A percentile compares a stretch with the other conserved stretches of the same genome.
Evolutionary conservation across 78 protist genomes (phyloP).

Genomic region (Dictyostelium purpureum): DNA sequence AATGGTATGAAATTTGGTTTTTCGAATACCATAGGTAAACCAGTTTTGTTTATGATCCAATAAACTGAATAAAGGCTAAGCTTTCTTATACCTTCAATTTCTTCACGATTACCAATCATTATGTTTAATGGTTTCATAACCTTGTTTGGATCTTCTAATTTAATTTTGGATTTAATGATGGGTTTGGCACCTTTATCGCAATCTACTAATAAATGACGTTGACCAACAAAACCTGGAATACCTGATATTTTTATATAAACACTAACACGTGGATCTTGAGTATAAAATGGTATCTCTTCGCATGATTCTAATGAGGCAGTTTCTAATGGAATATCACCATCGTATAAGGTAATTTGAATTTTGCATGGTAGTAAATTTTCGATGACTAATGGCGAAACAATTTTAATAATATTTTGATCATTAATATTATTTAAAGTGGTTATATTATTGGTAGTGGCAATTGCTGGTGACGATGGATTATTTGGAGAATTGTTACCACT

Average conservation of each 20-base stretch:
- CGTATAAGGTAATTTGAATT: background rate
- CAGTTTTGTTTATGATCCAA: conserved; percentile 49
- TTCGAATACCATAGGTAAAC: conserved; percentile 37
- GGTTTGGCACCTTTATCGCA: conserved; percentile 19
- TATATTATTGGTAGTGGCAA: background rate
- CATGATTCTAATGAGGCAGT: background rate
- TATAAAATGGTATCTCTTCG: conserved; percentile 7
- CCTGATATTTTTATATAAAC: conserved; percentile 7
- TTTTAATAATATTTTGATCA: conserved; percentile 7
- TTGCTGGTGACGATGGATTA: background rate
- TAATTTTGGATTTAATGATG: background rate
- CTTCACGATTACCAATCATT: conserved; percentile 57
- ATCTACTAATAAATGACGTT: conserved; percentile 10
- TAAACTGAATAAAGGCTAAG: conserved; percentile 29
- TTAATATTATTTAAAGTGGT: background rate
- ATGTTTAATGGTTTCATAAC: conserved; percentile 34
- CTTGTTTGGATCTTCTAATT: conserved; percentile 22
- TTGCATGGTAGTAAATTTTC: conserved; percentile 64
- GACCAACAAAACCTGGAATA: conserved; percentile 43
- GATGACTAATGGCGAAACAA: conserved; percentile 42
- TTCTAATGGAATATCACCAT: background rate
- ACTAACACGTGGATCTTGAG: conserved; percentile 58
- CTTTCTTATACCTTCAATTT: conserved; percentile 20
- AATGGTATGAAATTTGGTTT: conserved; percentile 49
- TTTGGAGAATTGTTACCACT: background rate